A percentile compares a stretch with the other conserved stretches of the same genome.
phyloP scores from a whole-genome alignment of 2,329 filamentous ascomycete species.

The Magnaporthiopsis rhizophila region DNA sequence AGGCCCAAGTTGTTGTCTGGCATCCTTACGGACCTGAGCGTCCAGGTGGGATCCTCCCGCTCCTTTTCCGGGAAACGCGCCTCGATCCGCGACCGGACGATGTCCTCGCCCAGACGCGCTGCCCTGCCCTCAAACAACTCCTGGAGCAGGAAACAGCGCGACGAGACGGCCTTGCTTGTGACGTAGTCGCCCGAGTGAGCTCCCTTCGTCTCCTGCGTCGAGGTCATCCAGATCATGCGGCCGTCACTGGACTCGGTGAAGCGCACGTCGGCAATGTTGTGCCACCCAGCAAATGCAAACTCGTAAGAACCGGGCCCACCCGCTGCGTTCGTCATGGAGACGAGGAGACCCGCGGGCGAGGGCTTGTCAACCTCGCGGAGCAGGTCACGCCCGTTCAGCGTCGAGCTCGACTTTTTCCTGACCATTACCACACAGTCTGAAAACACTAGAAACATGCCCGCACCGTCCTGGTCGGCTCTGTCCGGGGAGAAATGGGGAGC shows the following conservation, averaged over 20 bases:
- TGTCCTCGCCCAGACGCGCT: conserved; percentile 70
- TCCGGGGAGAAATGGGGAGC: conserved; percentile 55
- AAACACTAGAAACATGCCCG: conserved; percentile 76
- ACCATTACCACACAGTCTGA: conserved; percentile 73
- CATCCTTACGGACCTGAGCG: conserved; percentile 61
- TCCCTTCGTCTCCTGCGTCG: conserved; percentile 52
- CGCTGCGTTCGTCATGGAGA: conserved; percentile 55
- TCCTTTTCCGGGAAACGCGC: conserved; percentile 77
- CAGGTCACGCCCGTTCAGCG: conserved; percentile 65
- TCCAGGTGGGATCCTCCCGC: conserved; percentile 74
- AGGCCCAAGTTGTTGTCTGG: conserved; percentile 51
- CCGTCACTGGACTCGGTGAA: conserved; percentile 65
- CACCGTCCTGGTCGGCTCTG: conserved; percentile 37
- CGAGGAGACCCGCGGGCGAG: conserved; percentile 53
- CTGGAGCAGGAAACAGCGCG: conserved; percentile 63
- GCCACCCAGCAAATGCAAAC: conserved; percentile 66
- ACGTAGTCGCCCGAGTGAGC: conserved; percentile 36
- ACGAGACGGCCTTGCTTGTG: conserved; percentile 43
- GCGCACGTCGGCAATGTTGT: conserved; percentile 60
- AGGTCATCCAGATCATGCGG: conserved; percentile 59
- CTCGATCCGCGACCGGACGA: conserved; percentile 80
- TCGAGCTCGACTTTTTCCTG: conserved; percentile 57
- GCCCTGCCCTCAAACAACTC: conserved; percentile 74
- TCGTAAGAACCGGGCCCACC: conserved; percentile 58
- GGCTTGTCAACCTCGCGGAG: conserved; percentile 80